A percentile compares a stretch with the other conserved stretches of the same genome.
Evolutionary conservation across 495 filamentous ascomycete genomes (phyloP).

Genomic region (Xylaria castorea): DNA sequence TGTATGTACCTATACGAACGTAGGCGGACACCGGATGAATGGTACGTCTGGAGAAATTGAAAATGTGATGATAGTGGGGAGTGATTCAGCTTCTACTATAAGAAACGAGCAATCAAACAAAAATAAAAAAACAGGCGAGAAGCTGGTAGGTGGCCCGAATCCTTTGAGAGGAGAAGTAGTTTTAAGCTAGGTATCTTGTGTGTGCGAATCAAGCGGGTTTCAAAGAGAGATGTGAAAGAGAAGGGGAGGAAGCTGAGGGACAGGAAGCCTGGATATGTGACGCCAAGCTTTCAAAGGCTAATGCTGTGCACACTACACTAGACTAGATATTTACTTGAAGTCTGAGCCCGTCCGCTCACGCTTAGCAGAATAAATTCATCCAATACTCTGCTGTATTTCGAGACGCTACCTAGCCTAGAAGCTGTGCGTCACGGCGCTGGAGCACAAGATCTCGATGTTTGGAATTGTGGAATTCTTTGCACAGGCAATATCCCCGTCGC

Average conservation of each 20-base stretch:
- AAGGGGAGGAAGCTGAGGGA: slow-evolving; percentile 17
- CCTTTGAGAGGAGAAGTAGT: not conserved
- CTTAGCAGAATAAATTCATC: slow-evolving; percentile 1
- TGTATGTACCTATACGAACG: not conserved
- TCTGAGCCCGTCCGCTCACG: slow-evolving; percentile 13
- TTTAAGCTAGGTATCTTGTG: not conserved
- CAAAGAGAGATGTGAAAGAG: slow-evolving; percentile 7
- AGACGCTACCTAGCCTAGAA: not conserved
- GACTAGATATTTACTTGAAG: not conserved
- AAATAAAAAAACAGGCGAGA: not conserved
- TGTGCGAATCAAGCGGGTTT: slow-evolving; percentile 12
- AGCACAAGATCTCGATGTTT: slow-evolving; percentile 23
- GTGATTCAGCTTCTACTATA: slow-evolving; percentile 11
- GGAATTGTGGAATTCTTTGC: slow-evolving; percentile 6
- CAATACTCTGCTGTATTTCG: not conserved
- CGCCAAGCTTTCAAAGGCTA: slow-evolving; percentile 36
- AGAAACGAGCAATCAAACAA: not conserved
- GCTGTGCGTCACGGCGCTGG: slow-evolving; percentile 15
- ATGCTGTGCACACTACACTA: slow-evolving; percentile 22
- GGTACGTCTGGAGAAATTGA: not conserved
- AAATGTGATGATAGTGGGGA: not conserved
- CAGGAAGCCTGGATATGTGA: slow-evolving; percentile 40
- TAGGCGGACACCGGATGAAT: slow-evolving; percentile 22
- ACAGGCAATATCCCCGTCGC: slow-evolving; percentile 25
- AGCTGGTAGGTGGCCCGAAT: not conserved